A percentile compares a stretch with the other conserved stretches of the same genome.
These are phyloP conservation scores for Diospyros kaki DNA, from an alignment of 148 eudicot species.

Conservation along the genomic window DNA sequence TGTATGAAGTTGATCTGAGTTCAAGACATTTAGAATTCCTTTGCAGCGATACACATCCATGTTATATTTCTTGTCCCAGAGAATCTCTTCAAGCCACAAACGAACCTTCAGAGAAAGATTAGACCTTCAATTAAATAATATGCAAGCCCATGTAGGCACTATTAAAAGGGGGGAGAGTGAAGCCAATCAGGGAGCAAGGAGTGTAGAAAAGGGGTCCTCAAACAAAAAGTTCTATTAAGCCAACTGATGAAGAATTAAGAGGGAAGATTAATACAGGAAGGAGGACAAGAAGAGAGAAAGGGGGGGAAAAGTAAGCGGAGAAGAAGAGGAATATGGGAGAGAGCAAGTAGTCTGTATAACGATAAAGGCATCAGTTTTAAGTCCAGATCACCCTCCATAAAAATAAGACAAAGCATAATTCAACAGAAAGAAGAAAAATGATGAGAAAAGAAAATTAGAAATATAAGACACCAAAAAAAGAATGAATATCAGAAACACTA, in stretches of 20 bases:
- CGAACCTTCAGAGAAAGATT: slow-evolving; percentile 43
- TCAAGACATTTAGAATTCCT: slow-evolving; percentile 61
- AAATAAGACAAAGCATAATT: too few relatives aligned
- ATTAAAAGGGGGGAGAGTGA: not conserved
- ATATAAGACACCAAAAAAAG: too few relatives aligned
- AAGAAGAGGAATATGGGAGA: too few relatives aligned
- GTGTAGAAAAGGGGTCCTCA: not conserved
- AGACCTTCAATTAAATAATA: not conserved
- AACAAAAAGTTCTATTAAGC: not conserved
- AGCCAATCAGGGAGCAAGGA: not conserved
- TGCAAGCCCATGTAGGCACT: not conserved
- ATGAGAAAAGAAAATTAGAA: too few relatives aligned
- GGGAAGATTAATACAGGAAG: too few relatives aligned
- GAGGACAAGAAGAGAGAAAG: too few relatives aligned
- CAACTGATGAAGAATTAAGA: not conserved
- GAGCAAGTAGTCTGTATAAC: too few relatives aligned
- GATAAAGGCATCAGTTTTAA: too few relatives aligned
- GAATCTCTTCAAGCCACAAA: slow-evolving; percentile 86
- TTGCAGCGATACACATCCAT: slow-evolving; percentile 96
- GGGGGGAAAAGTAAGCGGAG: too few relatives aligned
- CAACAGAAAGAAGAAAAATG: too few relatives aligned
- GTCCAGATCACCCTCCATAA: too few relatives aligned
- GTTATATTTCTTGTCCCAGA: slow-evolving; percentile 87
- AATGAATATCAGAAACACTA: too few relatives aligned
- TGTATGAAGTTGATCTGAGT: slow-evolving; percentile 79